Base-by-base conservation (phyloP, 192 early-diverging fungal species). In the Linnemannia hyalina region DNA sequence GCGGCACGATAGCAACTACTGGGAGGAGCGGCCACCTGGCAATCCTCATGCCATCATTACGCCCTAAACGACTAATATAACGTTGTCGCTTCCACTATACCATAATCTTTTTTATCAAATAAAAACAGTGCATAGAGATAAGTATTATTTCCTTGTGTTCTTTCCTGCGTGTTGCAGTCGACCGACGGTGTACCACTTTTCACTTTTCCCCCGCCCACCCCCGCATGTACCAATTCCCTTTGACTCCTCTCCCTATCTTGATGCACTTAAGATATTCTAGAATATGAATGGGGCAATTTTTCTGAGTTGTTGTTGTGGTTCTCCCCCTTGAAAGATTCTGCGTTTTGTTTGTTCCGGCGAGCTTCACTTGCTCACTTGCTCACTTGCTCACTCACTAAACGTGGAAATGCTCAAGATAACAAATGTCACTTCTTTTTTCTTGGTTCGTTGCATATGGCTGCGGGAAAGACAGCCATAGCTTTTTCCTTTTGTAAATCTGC, bases 1-100 rank as follows among this genome's bases (percentile, higher is more conserved):
- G 10, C 60, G 60, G 36, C 52, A 73, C 16, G 78, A 80, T 22
- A 73, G 54, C 42, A 63, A 42, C 8, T 73, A 63, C 29, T 80
- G 78, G 78, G 70, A 80, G n/a, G 70, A 80, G 38, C 78, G 78
- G 35, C 13, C 69, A 22, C 78, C 70, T 20, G 78, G 78, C 55
- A 80, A 80, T 42, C 78, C 78, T 13, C 78, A 80, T 47, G 70
- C 78, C 20, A 23, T 80, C 16, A 80, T 80, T 26, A 65, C 60
- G 15, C 60, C 60, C 11, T 65, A 29, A 35, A 32, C 55, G 8
- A 26, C n/a, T 1, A 15, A 46, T 2, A 52, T 11, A 52, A 18
- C 47, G 20, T 60, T 10, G n/a, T 26, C 26, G 11, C 44, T 46
- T 46, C 44, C 1, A 32, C 60, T 65, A 65, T 65, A 65, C 60